Evolutionary conservation across 495 filamentous ascomycete genomes (phyloP), one percentile per base, ranked within the genome.

Genomic region (Xylaria cubensis): DNA sequence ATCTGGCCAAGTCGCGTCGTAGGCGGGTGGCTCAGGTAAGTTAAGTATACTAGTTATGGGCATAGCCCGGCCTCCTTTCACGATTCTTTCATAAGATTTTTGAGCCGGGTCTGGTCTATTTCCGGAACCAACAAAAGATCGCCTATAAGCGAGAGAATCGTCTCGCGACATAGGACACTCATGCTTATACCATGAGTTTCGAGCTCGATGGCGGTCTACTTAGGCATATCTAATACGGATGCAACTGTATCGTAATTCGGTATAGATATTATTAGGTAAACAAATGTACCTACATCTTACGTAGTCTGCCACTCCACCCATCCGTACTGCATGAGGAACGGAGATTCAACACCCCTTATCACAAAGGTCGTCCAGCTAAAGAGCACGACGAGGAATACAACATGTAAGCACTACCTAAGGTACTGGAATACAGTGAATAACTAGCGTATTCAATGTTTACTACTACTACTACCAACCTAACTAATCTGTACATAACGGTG

Each of bases 1-100:
- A 63, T 39, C 34, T 44, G 59, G 36, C 7, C n/a, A 6, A 13
- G n/a, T 44, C 61, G 19, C 24, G 39, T 61, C 34, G 58, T 39
- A 39, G 58, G 58, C 39, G 58, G 58, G 58, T 61, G 58, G 58
- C 58, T 61, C 58, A 56, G 50, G 26, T 32, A 17, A 29, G 1
- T 24, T 21, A 53, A 53, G n/a, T 53, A 29, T 29, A 29, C 26
- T 29, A 53, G 9, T 21, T 26, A 58, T 58, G 55, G 17, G 50
- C 55, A 36, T 61, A 21, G 34, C 34, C 58, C 32, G 19, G 58
- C 24, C 58, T 39, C 34, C 32, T 61, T 39, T 59, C 34, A 59
- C 32, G 56, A 59, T 39, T 61, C 34, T 61, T 61, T 61, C 34
- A 9, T 61, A 10, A 41, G 56, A 34, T 36, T 34, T 15, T 34